phyloP scores from a whole-genome alignment of 1,284 basidiomycete species.

The Afroboletus lepidellus region DNA sequence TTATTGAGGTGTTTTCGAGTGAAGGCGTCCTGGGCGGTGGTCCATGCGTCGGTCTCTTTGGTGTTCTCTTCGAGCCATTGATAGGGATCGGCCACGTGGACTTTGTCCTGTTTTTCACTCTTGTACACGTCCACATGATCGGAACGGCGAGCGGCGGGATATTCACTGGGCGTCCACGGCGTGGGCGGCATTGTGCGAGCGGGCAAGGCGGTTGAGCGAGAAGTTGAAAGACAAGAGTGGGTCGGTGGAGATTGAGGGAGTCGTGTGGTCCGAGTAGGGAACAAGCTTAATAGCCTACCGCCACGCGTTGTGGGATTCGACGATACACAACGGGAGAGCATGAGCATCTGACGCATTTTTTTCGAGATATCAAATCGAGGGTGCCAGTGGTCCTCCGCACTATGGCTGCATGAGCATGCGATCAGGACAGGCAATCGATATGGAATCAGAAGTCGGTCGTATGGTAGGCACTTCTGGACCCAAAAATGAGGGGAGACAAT shows the following conservation, averaged over 20 bases:
- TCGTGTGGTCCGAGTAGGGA: conserved; percentile 13
- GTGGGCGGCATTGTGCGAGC: conserved; percentile 29
- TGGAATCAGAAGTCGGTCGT: conserved; percentile 1
- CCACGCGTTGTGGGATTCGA: conserved; percentile 23
- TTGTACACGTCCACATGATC: conserved; percentile 69
- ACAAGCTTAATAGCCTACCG: conserved; percentile 22
- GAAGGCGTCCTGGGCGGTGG: conserved; percentile 58
- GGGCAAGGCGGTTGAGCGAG: conserved; percentile 13
- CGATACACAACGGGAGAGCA: conserved; percentile 9
- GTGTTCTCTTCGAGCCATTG: conserved; percentile 66
- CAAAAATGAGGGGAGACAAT: background rate
- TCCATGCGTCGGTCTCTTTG: conserved; percentile 65
- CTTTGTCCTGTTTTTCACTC: conserved; percentile 57
- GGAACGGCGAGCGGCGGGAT: conserved; percentile 62
- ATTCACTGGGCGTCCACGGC: conserved; percentile 45
- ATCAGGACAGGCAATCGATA: conserved; percentile 21
- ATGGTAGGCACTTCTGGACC: background rate
- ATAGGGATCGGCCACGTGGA: conserved; percentile 71
- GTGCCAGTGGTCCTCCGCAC: conserved; percentile 32
- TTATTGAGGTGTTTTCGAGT: conserved; percentile 61
- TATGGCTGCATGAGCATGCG: conserved; percentile 5
- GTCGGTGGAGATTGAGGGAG: conserved; percentile 12
- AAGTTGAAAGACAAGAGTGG: conserved; percentile 19
- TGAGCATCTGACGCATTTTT: conserved; percentile 10
- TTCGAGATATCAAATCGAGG: conserved; percentile 26